phyloP scores from a whole-genome alignment of 306 rosid species.

The Castanospermum australe region DNA sequence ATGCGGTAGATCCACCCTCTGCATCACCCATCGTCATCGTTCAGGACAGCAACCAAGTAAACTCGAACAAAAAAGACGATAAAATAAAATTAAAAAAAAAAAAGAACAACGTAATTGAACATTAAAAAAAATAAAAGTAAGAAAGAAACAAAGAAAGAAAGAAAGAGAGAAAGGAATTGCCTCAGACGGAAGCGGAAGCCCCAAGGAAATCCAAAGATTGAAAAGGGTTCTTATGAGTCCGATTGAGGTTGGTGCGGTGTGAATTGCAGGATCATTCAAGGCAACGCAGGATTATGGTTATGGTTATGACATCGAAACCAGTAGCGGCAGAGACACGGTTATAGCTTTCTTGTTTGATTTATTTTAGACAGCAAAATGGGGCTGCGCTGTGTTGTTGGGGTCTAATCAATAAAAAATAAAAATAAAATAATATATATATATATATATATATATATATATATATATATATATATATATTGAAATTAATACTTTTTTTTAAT shows the following conservation, averaged over 20 bases:
- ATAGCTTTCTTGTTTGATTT: conserved; percentile 13
- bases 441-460: too few species aligned
- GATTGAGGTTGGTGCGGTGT: background rate
- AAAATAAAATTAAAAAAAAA: background rate
- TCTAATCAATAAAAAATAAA: too few species aligned
- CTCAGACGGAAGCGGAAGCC: conserved; percentile 33
- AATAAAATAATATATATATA: too few species aligned
- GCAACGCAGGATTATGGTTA: background rate
- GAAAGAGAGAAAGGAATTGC: background rate
- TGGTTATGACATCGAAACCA: conserved; percentile 29
- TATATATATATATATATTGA: too few species aligned
- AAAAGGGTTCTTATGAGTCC: background rate
- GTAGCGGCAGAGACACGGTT: background rate
- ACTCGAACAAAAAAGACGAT: background rate
- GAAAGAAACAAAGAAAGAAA: background rate
- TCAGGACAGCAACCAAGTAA: background rate
- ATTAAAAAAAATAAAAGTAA: background rate
- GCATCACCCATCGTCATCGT: background rate
- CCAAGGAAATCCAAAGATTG: background rate
- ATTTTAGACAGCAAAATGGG: background rate
- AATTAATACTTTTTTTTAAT: too few species aligned
- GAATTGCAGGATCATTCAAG: background rate
- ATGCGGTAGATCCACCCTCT: conserved; percentile 24
- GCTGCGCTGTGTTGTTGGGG: background rate
- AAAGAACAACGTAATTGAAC: background rate